Base-by-base conservation (phyloP, 331 rosid genomes). In the Acacia pycnantha region DNA sequence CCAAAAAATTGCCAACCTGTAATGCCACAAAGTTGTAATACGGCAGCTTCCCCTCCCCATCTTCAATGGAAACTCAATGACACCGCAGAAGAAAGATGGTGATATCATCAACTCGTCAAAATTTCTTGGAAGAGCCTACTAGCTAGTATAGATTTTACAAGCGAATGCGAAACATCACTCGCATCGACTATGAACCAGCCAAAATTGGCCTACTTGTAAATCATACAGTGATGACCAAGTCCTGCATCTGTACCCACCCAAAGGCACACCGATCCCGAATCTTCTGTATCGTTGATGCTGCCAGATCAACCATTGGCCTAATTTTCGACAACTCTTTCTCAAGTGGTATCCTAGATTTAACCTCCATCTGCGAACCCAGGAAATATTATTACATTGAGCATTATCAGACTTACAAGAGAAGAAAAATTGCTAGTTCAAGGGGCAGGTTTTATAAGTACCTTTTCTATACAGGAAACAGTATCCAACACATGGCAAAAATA, bases 401-500 rank as follows among this genome's bases (percentile, higher is more conserved):
- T 7, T 27, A 70, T 41, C 47, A 70, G 31, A 40, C 58, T 35
- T 8, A 31, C 21, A 2, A n/a, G 54, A 11, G 22, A 65, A 37
- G 46, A 27, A 24, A 44, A 62, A 2, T 26, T 77, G 72, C 56
- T 2, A 61, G 56, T 77, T 4, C 65, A 16, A 19, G 1, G 65
- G 6, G 6, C 18, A 48, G 19, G 61, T 27, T 37, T 43, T 6
- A 43, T 15, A 27, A 70, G 66, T 37, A 95, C 99, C 99, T 95
- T 95, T 74, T 95, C 99, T 65, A 84, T 76, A 82, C 88, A 84
- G 76, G 89, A 82, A 59, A 79, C 90, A 5, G 95, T 76, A 78
- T 93, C 98, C 77, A 95, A 82, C 22, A 91, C 81, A 51, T 92
- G 88, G 76, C 99, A 90, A 80, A 92, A 93, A 88, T 85, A 95